A percentile compares a stretch with the other conserved stretches of the same genome.
Evolutionary conservation across 2,329 filamentous ascomycete genomes (phyloP).

Genomic region (Penicillium fuscoglaucum): DNA sequence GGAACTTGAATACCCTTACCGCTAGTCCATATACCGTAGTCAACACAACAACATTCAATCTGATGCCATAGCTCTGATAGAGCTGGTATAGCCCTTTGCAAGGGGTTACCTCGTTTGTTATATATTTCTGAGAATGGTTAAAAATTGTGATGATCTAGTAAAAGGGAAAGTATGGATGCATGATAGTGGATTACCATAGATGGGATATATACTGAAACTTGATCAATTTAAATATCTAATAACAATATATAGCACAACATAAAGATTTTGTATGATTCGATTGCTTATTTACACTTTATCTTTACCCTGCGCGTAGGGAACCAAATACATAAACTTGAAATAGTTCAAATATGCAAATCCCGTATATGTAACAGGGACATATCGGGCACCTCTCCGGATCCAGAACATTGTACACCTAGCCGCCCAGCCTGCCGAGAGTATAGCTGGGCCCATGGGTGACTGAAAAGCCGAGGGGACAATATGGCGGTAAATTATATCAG

Average conservation of each 20-base stretch:
- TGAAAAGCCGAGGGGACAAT: conserved; percentile 16
- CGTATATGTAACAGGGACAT: conserved; percentile 21
- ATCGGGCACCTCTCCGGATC: conserved; percentile 20
- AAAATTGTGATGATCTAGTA: too few relatives aligned
- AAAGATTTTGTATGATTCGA: not conserved
- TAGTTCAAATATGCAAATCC: conserved; percentile 19
- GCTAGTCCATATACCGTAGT: too few relatives aligned
- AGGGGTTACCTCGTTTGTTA: too few relatives aligned
- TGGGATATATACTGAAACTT: not conserved
- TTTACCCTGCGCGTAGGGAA: not conserved
- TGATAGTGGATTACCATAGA: too few relatives aligned
- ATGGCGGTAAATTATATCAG: conserved; percentile 19
- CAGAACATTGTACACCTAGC: conserved; percentile 19
- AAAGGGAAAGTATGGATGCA: too few relatives aligned
- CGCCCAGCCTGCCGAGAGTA: conserved; percentile 16
- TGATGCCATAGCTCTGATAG: too few relatives aligned
- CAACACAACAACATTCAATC: too few relatives aligned
- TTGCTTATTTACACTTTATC: not conserved
- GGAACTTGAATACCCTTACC: too few relatives aligned
- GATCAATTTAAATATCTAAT: not conserved
- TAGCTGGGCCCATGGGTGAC: conserved; percentile 7
- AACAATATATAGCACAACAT: not conserved
- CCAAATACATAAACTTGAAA: conserved; percentile 14
- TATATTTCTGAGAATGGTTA: too few relatives aligned
- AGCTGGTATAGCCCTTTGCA: too few relatives aligned